Percentiles rank a stretch among this genome's conserved stretches.
Evolutionary conservation across 1,284 basidiomycete species (phyloP).

Genomic region (Ganoderma leucocontextum): DNA sequence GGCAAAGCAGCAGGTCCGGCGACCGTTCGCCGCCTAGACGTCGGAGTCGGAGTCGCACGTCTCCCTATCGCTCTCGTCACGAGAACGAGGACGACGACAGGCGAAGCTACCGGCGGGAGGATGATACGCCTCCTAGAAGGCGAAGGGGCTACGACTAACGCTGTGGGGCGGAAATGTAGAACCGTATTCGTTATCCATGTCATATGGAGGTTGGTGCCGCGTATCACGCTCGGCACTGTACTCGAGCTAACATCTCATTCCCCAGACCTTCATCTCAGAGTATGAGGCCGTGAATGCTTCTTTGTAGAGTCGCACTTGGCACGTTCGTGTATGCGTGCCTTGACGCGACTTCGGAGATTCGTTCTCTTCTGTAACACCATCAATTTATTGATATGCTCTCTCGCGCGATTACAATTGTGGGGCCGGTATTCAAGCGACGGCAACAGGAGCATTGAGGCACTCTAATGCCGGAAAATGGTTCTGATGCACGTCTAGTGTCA

Average conservation of each 20-base stretch:
- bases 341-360: background rate
- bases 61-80: slow-evolving; percentile 23
- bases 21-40: slow-evolving; percentile 28
- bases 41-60: slow-evolving; percentile 25
- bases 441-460: slow-evolving; percentile 6
- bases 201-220: slow-evolving; percentile 3
- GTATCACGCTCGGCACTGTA: slow-evolving; percentile 11
- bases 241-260: slow-evolving; percentile 20
- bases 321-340: background rate
- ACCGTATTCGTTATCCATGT: background rate
- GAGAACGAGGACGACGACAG: slow-evolving; percentile 19
- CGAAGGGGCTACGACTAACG: slow-evolving; percentile 34
- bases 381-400: background rate
- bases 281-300: slow-evolving; percentile 1
- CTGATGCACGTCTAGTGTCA: slow-evolving; percentile 9
- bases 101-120: slow-evolving; percentile 28
- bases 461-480: slow-evolving; percentile 3
- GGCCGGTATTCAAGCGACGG: slow-evolving; percentile 9
- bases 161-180: slow-evolving; percentile 7
- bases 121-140: slow-evolving; percentile 26
- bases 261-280: slow-evolving; percentile 1
- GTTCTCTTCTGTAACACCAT: slow-evolving; percentile 7
- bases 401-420: slow-evolving; percentile 8
- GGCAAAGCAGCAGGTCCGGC: slow-evolving; percentile 31
- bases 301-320: background rate